Percentiles rank a stretch among this genome's conserved stretches.
Conservation (phyloP, 1,284 basidiomycete genomes). For the Mrakiaceae sp. region DNA sequence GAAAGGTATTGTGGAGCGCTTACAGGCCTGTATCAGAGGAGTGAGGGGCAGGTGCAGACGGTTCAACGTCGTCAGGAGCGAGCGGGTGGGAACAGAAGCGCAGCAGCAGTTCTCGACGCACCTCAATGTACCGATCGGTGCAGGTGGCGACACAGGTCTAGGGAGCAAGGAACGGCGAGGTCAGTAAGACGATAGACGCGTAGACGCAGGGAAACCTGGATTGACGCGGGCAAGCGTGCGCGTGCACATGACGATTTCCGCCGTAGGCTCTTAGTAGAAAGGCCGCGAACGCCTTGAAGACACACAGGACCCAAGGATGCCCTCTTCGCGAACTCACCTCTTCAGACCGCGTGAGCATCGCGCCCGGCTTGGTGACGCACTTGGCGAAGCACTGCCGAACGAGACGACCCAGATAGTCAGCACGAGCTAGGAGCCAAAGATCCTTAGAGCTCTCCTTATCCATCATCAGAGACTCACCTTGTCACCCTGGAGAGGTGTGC, state of each 20-base stretch:
- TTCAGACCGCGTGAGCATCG: constrained; percentile 56
- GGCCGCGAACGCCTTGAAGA: not conserved
- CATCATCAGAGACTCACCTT: not conserved
- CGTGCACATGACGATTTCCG: not conserved
- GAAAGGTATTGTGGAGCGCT: no score
- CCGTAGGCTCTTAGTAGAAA: not conserved
- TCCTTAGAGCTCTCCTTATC: constrained; percentile 12
- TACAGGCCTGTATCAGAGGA: no score
- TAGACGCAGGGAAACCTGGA: not conserved
- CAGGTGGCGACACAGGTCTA: constrained; percentile 64
- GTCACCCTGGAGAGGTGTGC: not conserved
- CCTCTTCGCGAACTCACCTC: constrained; percentile 41
- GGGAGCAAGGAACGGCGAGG: not conserved
- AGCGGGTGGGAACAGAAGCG: no score
- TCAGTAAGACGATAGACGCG: not conserved
- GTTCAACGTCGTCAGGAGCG: no score
- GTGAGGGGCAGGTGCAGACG: no score
- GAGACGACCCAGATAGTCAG: not conserved
- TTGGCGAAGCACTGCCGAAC: constrained; percentile 50
- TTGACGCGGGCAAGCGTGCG: no score
- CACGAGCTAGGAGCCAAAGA: not conserved
- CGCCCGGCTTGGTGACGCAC: constrained; percentile 64
- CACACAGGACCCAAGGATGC: not conserved
- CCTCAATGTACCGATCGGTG: constrained; percentile 69
- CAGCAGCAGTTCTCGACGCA: constrained; percentile 23